These are phyloP conservation scores for Xylariaceae sp. DNA, from an alignment of 2,329 filamentous ascomycete species.

Conservation along the genomic window DNA sequence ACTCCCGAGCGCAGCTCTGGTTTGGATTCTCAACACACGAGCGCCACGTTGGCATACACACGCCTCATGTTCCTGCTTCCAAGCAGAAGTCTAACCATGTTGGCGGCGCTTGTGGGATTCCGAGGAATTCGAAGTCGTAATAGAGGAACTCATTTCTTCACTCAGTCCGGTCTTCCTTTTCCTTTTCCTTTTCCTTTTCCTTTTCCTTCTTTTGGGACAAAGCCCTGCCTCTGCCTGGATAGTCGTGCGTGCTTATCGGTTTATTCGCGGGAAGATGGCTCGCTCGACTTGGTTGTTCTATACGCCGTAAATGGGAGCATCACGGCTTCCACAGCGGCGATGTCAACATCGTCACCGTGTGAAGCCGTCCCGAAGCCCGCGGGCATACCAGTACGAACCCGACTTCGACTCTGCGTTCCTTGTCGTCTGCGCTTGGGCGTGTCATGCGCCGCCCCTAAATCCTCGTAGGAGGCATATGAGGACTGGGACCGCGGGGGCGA, in stretches of 20 bases:
- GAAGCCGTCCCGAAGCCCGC: slow-evolving; percentile 10
- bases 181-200: too few species aligned
- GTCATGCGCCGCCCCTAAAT: slow-evolving; percentile 15
- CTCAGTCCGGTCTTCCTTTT: background rate
- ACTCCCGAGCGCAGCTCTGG: background rate
- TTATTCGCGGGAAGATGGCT: background rate
- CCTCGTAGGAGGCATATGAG: slow-evolving; percentile 14
- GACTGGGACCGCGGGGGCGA: slow-evolving; percentile 39
- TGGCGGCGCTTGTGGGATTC: background rate
- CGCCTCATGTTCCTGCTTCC: background rate
- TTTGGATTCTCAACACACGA: background rate
- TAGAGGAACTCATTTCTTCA: background rate
- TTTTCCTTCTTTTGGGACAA: too few species aligned
- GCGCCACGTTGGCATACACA: background rate
- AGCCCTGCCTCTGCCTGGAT: too few species aligned
- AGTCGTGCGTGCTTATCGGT: background rate
- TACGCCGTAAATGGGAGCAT: slow-evolving; percentile 7
- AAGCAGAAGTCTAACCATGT: background rate
- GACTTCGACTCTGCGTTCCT: slow-evolving; percentile 38
- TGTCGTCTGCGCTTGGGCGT: slow-evolving; percentile 34
- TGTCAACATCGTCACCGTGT: background rate
- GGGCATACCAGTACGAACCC: slow-evolving; percentile 23
- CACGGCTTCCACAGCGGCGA: slow-evolving; percentile 6
- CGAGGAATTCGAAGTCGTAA: background rate
- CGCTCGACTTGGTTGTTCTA: background rate